Percentiles rank a stretch among this genome's conserved stretches.
These are phyloP conservation scores for Gremmenia infestans DNA, from an alignment of 2,329 filamentous ascomycete species.

Conservation along the genomic window DNA sequence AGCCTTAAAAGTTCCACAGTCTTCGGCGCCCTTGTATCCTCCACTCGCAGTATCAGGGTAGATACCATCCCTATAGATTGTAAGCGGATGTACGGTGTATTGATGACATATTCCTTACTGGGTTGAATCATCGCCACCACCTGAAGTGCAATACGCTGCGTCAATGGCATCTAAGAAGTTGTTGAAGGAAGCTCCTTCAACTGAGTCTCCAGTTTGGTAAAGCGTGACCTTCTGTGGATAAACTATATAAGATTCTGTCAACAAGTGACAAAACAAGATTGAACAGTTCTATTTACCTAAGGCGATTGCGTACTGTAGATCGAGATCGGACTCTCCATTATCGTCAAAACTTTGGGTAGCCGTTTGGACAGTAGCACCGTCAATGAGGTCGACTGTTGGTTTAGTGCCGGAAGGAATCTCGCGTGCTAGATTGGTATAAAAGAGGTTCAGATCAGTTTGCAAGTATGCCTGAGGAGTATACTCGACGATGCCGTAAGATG, in stretches of 20 bases:
- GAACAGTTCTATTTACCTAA: constrained; percentile 24
- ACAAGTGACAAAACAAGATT: neutral
- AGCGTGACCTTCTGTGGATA: constrained; percentile 46
- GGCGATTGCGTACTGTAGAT: constrained; percentile 41
- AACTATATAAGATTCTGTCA: constrained; percentile 19
- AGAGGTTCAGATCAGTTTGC: constrained; percentile 44
- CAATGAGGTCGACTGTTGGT: neutral
- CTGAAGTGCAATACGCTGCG: constrained; percentile 40
- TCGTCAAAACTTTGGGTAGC: constrained; percentile 35
- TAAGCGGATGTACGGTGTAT: neutral
- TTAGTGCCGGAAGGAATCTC: constrained; percentile 36
- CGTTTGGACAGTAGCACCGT: constrained; percentile 30
- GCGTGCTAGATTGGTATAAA: constrained; percentile 42
- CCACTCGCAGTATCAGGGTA: constrained; percentile 30
- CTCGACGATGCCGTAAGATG: constrained; percentile 47
- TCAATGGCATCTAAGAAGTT: constrained; percentile 39
- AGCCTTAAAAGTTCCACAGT: constrained; percentile 40
- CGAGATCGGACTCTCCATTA: constrained; percentile 37
- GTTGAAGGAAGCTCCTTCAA: constrained; percentile 24
- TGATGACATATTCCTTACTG: neutral
- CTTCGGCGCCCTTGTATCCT: constrained; percentile 37
- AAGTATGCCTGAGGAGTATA: constrained; percentile 50
- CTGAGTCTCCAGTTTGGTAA: constrained; percentile 41
- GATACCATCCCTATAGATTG: constrained; percentile 30
- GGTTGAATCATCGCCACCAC: constrained; percentile 37